Conservation (phyloP, 116 monocot species). For the Trichopus zeylanicus region DNA sequence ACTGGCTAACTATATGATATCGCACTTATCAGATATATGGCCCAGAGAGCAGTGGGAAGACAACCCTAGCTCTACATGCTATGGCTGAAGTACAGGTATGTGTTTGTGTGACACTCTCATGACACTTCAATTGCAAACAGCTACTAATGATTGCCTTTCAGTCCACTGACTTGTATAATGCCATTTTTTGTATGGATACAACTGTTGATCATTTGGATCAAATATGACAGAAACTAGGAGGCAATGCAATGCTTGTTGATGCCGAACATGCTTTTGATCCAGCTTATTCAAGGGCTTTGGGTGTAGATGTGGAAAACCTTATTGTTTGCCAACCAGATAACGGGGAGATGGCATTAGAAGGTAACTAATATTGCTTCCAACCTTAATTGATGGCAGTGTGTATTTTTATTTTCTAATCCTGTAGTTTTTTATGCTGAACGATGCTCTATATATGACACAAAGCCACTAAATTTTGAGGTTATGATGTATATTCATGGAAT, state of each 20-base stretch:
- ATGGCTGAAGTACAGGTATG: conserved; percentile 96
- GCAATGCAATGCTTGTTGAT: conserved; percentile 99
- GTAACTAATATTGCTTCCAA: conserved; percentile 23
- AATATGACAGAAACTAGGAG: conserved; percentile 75
- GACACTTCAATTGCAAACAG: neutral
- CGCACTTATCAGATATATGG: conserved; percentile 72
- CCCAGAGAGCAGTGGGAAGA: conserved; percentile 97
- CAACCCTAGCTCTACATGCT: conserved; percentile 92
- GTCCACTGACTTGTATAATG: neutral
- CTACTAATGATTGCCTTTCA: neutral
- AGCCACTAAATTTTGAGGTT: neutral
- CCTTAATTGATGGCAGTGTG: neutral
- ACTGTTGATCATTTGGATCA: conserved; percentile 2
- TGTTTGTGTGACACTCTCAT: neutral
- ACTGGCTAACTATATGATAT: conserved; percentile 1
- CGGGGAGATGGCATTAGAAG: conserved; percentile 98
- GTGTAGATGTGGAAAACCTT: conserved; percentile 93
- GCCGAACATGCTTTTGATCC: conserved; percentile 99
- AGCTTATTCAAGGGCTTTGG: conserved; percentile 84
- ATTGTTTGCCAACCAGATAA: conserved; percentile 98
- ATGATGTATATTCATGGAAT: neutral
- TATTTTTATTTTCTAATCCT: neutral
- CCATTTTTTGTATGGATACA: neutral
- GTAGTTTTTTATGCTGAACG: neutral
- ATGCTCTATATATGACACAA: neutral